phyloP scores from a whole-genome alignment of 2,329 filamentous ascomycete genomes.

The Cladobotryum protrusum region DNA sequence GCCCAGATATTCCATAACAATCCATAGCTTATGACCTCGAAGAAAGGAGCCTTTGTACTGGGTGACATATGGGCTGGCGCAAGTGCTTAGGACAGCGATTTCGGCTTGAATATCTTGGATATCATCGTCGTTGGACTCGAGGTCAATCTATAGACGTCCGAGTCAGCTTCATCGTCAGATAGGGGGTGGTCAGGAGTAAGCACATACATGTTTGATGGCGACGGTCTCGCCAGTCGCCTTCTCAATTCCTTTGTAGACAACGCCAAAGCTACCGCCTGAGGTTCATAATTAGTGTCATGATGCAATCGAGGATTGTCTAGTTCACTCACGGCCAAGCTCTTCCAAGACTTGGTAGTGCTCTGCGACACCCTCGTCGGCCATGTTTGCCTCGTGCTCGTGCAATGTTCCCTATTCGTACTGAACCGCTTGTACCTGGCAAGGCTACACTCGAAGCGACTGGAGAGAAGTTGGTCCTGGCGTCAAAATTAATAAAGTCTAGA shows the following conservation, averaged over 20 bases:
- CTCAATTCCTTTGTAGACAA: conserved; percentile 95
- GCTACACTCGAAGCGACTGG: conserved; percentile 7
- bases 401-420: not conserved
- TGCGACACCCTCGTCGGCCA: conserved; percentile 64
- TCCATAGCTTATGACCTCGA: conserved; percentile 96
- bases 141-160: conserved; percentile 68
- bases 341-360: conserved; percentile 91
- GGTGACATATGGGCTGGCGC: conserved; percentile 87
- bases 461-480: conserved; percentile 8
- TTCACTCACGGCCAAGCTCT: conserved; percentile 80
- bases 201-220: conserved; percentile 87
- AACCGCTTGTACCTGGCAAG: not conserved
- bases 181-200: not conserved
- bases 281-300: conserved; percentile 9
- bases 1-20: conserved; percentile 96
- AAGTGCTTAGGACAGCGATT: conserved; percentile 91
- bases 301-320: not conserved
- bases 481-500: not conserved
- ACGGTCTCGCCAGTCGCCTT: conserved; percentile 85
- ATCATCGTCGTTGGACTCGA: conserved; percentile 97
- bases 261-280: conserved; percentile 86
- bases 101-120: conserved; percentile 98
- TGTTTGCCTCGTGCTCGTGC: conserved; percentile 26
- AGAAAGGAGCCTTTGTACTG: conserved; percentile 96
- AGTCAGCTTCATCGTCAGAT: not conserved